phyloP scores from a whole-genome alignment of 768 basidiomycete species.

The Tephrocybe rancida region DNA sequence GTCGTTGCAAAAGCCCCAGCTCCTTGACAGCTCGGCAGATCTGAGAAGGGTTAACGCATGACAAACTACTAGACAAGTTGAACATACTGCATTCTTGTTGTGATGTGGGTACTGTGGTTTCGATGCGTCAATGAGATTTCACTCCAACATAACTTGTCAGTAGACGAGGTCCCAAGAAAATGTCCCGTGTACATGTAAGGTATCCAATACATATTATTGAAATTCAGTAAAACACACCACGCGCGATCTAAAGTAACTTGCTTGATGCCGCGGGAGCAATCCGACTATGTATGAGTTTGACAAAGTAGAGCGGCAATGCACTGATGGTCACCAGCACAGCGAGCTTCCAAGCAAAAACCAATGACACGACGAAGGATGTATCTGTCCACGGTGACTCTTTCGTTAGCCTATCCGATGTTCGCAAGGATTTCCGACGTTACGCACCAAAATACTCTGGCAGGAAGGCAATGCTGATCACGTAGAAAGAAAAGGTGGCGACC shows the following conservation, averaged over 20 bases:
- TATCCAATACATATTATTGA: slow-evolving; percentile 7
- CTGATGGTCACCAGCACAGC: slow-evolving; percentile 94
- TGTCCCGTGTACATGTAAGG: slow-evolving; percentile 8
- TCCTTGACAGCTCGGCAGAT: too few relatives aligned
- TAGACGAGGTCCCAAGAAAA: neutral
- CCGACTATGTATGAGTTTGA: slow-evolving; percentile 84
- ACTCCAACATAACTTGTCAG: too few relatives aligned
- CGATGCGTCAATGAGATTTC: too few relatives aligned
- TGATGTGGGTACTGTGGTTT: too few relatives aligned
- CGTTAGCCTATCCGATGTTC: neutral
- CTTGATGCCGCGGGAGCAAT: slow-evolving; percentile 92
- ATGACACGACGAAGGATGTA: slow-evolving; percentile 87
- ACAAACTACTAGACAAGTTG: too few relatives aligned
- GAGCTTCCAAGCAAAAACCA: slow-evolving; percentile 92
- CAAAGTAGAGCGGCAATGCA: slow-evolving; percentile 86
- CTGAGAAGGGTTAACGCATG: too few relatives aligned
- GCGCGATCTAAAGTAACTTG: slow-evolving; percentile 66
- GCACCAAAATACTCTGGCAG: slow-evolving; percentile 96
- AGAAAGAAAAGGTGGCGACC: slow-evolving; percentile 85
- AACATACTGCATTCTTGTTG: too few relatives aligned
- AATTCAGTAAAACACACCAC: neutral
- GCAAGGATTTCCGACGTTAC: slow-evolving; percentile 25
- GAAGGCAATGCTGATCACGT: slow-evolving; percentile 90
- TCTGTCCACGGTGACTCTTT: slow-evolving; percentile 48
- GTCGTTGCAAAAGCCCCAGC: too few relatives aligned